Percentiles rank a stretch among this genome's conserved stretches.
Conservation (phyloP, 2,329 filamentous ascomycete genomes). For the Diplodia seriata region DNA sequence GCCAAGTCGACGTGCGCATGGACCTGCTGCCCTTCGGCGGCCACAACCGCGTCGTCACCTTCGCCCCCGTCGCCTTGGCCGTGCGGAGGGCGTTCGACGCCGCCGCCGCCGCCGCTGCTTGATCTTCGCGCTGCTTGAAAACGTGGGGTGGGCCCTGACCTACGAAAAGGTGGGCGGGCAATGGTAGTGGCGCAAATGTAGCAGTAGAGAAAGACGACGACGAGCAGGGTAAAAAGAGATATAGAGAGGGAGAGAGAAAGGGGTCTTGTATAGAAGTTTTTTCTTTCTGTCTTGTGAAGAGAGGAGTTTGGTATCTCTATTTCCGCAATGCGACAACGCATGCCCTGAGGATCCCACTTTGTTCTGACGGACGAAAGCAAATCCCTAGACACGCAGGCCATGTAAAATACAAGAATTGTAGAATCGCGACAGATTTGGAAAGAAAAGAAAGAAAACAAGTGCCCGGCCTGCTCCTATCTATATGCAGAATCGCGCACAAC, state of each 20-base stretch:
- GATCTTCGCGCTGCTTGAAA: neutral
- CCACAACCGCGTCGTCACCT: slow-evolving; percentile 74
- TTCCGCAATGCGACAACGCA: neutral
- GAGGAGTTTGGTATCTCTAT: slow-evolving; percentile 31
- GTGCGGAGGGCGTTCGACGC: slow-evolving; percentile 69
- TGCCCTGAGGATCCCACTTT: neutral
- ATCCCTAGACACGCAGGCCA: slow-evolving; percentile 23
- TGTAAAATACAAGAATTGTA: slow-evolving; percentile 17
- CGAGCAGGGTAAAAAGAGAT: neutral
- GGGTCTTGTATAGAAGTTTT: neutral
- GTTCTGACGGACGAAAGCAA: neutral
- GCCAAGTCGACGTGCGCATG: slow-evolving; percentile 43
- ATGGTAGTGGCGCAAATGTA: no score
- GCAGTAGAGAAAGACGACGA: neutral
- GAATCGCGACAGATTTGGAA: neutral
- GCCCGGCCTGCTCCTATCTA: slow-evolving; percentile 18
- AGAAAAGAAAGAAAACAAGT: neutral
- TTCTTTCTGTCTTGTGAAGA: slow-evolving; percentile 5
- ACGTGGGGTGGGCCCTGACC: no score
- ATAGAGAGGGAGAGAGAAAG: neutral
- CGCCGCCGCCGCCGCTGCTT: slow-evolving; percentile 24
- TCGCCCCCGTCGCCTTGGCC: slow-evolving; percentile 68
- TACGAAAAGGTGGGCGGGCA: no score
- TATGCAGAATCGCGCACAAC: slow-evolving; percentile 8
- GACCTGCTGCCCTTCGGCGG: slow-evolving; percentile 57